Evolutionary conservation across 805 yeast genomes (phyloP), one percentile per base, ranked within the genome.

Genomic region (Candida peoriensis): DNA sequence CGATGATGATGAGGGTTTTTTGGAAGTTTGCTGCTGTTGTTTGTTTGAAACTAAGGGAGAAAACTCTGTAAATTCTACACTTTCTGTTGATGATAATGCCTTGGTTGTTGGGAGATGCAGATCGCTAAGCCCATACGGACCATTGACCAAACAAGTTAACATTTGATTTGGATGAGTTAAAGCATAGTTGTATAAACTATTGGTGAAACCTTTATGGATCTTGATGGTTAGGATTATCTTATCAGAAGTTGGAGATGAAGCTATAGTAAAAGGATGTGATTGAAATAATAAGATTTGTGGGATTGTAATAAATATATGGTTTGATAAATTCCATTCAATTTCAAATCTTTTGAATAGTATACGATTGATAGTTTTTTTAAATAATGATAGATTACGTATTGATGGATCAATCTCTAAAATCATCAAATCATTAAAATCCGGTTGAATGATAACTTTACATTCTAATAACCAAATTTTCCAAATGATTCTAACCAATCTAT

Each of bases 211-310:
- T 3, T 36, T 22, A 9, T 45, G 41, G 8, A 52, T 42, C 28
- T 47, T 47, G n/a, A 52, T 32, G 18, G 52, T 41, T 5, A 47
- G 20, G 5, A 34, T 11, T 5, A 37, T 29, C 2, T 31, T 33
- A 8, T 37, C 26, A 3, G 24, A 28, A 12, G 30, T 20, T 8
- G 46, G 36, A 1, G 42, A 16, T 2, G 52, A 45, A 8, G 55
- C 50, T 17, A 53, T 50, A 6, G 56, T 53, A 34, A 53, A 51
- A n/a, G 58, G 58, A 25, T 53, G 56, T 4, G 56, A 39, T 32
- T 53, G 50, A 21, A 42, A 39, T 14, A 38, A 3, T 4, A 32
- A 36, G 11, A 52, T 34, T 3, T 21, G 23, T 6, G 58, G 56
- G 3, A 53, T 45, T 6, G 42, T 44, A 5, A 51, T 34, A 28